These are phyloP conservation scores for Ceratocystis destructans DNA, from an alignment of 2,329 filamentous ascomycete species.

Conservation along the genomic window DNA sequence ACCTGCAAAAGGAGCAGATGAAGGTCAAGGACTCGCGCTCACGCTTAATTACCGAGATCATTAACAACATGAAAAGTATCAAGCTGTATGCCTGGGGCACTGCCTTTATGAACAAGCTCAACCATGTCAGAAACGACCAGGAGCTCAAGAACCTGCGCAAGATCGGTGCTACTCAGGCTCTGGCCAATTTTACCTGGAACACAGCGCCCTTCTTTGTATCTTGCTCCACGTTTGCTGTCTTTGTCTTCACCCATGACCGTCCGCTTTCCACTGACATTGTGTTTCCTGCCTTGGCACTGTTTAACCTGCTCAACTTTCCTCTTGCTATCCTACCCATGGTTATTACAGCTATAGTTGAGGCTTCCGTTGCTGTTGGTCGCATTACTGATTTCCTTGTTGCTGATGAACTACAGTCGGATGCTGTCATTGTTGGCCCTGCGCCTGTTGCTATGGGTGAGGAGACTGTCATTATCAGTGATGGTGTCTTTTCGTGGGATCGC, in stretches of 20 bases:
- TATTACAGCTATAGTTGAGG: conserved; percentile 90
- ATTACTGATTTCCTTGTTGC: conserved; percentile 73
- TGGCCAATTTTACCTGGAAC: conserved; percentile 97
- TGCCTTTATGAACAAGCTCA: conserved; percentile 95
- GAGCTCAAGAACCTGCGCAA: conserved; percentile 91
- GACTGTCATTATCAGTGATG: conserved; percentile 68
- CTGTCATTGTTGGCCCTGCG: conserved; percentile 55
- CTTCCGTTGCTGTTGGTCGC: conserved; percentile 78
- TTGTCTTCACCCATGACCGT: conserved; percentile 67
- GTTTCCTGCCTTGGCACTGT: conserved; percentile 83
- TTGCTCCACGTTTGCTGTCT: conserved; percentile 89
- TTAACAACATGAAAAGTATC: conserved; percentile 99
- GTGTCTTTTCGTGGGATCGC: conserved; percentile 88
- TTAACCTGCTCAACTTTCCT: conserved; percentile 93
- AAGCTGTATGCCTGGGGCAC: conserved; percentile 97
- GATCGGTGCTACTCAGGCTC: conserved; percentile 84
- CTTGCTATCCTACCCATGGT: conserved; percentile 93
- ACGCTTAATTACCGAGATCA: conserved; percentile 86
- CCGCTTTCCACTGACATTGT: conserved; percentile 89
- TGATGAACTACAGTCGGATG: conserved; percentile 80
- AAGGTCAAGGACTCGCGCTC: conserved; percentile 96
- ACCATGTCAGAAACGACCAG: conserved; percentile 86
- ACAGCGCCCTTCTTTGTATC: conserved; percentile 96
- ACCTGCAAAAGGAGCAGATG: conserved; percentile 90
- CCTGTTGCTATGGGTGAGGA: conserved; percentile 72